A percentile compares a stretch with the other conserved stretches of the same genome.
These are phyloP conservation scores for Metarhizium anisopliae DNA, from an alignment of 2,329 filamentous ascomycete genomes.

Conservation along the genomic window DNA sequence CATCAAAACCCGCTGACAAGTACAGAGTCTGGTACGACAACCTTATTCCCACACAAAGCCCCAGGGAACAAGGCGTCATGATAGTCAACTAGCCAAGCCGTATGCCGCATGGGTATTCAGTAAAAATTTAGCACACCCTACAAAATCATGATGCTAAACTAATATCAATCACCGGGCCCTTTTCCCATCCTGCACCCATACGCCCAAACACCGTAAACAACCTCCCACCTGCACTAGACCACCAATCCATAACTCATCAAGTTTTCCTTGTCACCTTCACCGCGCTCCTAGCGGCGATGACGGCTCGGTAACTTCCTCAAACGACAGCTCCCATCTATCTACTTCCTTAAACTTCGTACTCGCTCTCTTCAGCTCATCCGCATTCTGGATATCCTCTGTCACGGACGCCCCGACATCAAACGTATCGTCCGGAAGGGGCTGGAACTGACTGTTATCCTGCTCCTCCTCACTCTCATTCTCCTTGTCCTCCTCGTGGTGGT, in stretches of 20 bases:
- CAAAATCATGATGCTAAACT: background rate
- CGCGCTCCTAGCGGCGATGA: constrained; percentile 44
- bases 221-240: background rate
- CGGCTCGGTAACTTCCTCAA: constrained; percentile 51
- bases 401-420: constrained; percentile 23
- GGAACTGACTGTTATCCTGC: constrained; percentile 30
- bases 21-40: too few relatives aligned
- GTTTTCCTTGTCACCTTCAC: constrained; percentile 17
- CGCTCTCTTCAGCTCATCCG: constrained; percentile 49
- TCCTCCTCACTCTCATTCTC: constrained; percentile 41
- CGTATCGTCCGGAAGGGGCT: constrained; percentile 36
- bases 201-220: background rate
- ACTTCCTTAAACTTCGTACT: constrained; percentile 59
- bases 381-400: constrained; percentile 25
- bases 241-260: background rate
- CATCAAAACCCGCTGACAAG: too few relatives aligned
- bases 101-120: background rate
- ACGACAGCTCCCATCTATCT: constrained; percentile 59
- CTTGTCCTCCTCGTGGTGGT: constrained; percentile 47
- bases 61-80: too few relatives aligned
- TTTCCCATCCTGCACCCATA: background rate
- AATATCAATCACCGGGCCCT: background rate
- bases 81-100: too few relatives aligned
- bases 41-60: too few relatives aligned
- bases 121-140: background rate